Evolutionary conservation across 169 alveolate species (phyloP), one percentile per base, ranked within the genome.

Genomic region (Plasmodium cynomolgi): DNA sequence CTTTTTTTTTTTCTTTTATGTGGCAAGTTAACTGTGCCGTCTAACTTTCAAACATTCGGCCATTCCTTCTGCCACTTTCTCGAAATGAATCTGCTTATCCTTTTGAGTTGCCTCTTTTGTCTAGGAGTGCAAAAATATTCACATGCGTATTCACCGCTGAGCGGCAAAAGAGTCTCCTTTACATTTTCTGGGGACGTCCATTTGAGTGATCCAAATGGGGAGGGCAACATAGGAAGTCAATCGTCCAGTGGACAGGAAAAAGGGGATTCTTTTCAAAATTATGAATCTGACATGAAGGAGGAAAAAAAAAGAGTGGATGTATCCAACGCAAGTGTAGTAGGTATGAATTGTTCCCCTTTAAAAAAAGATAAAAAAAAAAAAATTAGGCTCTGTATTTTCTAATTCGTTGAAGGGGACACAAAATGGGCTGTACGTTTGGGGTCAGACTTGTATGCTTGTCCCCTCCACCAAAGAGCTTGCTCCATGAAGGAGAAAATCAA

Each of bases 111-210:
- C 23, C 44, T 88, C 80, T 62, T 81, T 8, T n/a, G 31, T 50
- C n/a, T 77, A 20, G 82, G 83, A 1, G 31, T 81, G 50, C 20
- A 41, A 37, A 54, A 84, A 62, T 80, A 23, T 20, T 54, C 58
- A 26, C 47, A 11, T 3, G 72, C 77, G 0, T 17, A 23, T 39
- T 20, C 26, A 29, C 33, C 39, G 44, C 39, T 79, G 8, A 73
- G 44, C 33, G 47, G 47, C 44, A 79, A 88, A 50, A 79, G 72
- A 62, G 71, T 83, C 23, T 68, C 73, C 73, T 34, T 81, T 44
- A 75, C 47, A 1, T 88, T 88, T 54, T 88, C 94, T 20, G 94
- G 94, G 20, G 90, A 88, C 39, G 44, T 37, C 47, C n/a, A 68
- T 80, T 50, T 88, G 39, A 31, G 50, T 23, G 47, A 20, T 15